These are phyloP conservation scores for Mimosa bimucronata DNA, from an alignment of 306 rosid genomes.

Conservation along the genomic window DNA sequence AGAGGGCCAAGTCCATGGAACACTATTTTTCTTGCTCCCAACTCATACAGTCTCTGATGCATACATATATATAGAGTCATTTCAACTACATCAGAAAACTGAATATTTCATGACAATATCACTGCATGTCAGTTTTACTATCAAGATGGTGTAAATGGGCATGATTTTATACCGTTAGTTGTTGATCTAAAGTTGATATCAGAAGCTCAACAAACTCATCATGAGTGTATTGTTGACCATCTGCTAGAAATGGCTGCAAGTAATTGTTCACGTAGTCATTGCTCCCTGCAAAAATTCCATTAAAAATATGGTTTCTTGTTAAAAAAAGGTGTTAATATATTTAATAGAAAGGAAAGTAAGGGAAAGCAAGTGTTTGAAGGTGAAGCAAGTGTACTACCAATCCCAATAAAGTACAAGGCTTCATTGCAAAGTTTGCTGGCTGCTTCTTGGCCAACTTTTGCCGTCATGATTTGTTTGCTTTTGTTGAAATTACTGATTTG, in stretches of 20 bases:
- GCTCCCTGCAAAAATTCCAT: constrained; percentile 59
- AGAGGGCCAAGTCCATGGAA: constrained; percentile 79
- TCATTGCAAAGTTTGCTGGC: constrained; percentile 62
- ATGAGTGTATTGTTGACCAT: constrained; percentile 78
- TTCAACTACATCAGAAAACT: background rate
- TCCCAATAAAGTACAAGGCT: constrained; percentile 78
- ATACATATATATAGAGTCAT: background rate
- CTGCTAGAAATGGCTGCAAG: constrained; percentile 83
- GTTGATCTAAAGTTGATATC: constrained; percentile 54
- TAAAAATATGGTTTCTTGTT: background rate
- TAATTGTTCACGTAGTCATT: constrained; percentile 90
- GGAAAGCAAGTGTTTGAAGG: background rate
- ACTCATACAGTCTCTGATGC: constrained; percentile 60
- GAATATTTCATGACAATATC: background rate
- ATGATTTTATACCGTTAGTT: constrained; percentile 49
- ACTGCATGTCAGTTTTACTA: background rate
- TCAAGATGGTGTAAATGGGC: background rate
- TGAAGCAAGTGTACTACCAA: constrained; percentile 46
- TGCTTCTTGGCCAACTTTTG: constrained; percentile 55
- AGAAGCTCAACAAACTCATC: constrained; percentile 70
- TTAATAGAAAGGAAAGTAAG: background rate
- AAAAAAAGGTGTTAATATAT: background rate
- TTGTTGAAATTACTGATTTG: constrained; percentile 63
- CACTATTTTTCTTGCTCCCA: constrained; percentile 69
- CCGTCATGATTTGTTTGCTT: constrained; percentile 52